Conservation (phyloP, 352 stramenopile genomes). For the Ophiocytium majus region DNA sequence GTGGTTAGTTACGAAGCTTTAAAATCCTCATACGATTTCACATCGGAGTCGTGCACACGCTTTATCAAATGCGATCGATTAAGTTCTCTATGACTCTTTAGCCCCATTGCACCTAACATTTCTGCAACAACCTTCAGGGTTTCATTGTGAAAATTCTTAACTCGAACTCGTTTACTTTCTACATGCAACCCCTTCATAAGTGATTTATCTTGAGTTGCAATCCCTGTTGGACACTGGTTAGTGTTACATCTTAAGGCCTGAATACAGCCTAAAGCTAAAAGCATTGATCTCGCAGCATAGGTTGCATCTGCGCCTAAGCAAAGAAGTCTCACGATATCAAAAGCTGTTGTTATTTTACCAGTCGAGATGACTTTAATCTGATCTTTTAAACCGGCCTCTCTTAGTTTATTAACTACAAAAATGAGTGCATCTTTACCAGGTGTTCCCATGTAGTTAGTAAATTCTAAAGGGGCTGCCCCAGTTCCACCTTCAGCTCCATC, state of each 20-base stretch:
- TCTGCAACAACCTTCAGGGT: too few relatives aligned
- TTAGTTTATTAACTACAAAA: slow-evolving; percentile 25
- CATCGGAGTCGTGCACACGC: too few relatives aligned
- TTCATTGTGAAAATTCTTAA: too few relatives aligned
- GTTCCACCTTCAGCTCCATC: slow-evolving; percentile 43
- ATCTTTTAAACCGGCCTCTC: neutral
- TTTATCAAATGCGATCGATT: too few relatives aligned
- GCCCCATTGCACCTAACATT: too few relatives aligned
- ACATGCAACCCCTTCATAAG: too few relatives aligned
- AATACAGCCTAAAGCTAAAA: slow-evolving; percentile 36
- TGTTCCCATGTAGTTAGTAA: slow-evolving; percentile 29
- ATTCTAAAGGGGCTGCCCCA: slow-evolving; percentile 32
- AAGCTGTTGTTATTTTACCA: neutral
- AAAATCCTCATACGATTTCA: too few relatives aligned
- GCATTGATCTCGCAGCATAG: slow-evolving; percentile 26
- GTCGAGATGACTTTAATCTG: slow-evolving; percentile 3
- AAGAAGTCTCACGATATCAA: slow-evolving; percentile 23
- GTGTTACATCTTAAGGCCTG: slow-evolving; percentile 35
- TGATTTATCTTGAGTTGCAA: too few relatives aligned
- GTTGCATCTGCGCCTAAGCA: slow-evolving; percentile 23
- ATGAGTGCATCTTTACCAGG: slow-evolving; percentile 20
- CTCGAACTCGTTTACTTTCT: too few relatives aligned
- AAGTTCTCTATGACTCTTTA: too few relatives aligned
- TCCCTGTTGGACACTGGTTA: too few relatives aligned
- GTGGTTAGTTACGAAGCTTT: too few relatives aligned